Base-by-base conservation (phyloP, 192 early-diverging fungal species). In the Backusella circina region DNA sequence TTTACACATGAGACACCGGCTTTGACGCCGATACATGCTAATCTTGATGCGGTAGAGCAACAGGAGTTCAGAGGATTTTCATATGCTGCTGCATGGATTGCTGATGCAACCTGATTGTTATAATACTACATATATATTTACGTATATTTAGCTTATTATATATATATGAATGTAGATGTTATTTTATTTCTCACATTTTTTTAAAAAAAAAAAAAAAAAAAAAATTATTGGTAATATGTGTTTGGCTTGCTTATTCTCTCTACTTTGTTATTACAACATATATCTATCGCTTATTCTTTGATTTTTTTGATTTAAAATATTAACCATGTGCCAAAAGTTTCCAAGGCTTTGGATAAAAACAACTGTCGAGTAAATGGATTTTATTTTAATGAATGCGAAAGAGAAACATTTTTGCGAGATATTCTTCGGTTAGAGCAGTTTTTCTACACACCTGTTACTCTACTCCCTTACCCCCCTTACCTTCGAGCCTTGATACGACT, bases 1-100 rank as follows among this genome's bases (percentile, higher is more conserved):
- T 98, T 98, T 79, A 98, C 97, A 5, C 86, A 87, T 31, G 95
- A 98, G 86, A 85, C 84, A 51, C 93, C 97, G 1, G 91, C 93
- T 0, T 80, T 98, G 75, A 98, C 97, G 3, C 97, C 96, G 0
- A 89, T 91, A 31, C 92, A 95, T 73, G 92, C 93, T 61, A 91
- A 93, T 15, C 85, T 98, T 26, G 89, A 91, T 39, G 86, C 86
- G 21, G 88, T 87, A 6, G 94, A 98, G 82, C 97, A 98, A 83
- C 92, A 91, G 72, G 90, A 94, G 75, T 98, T 98, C 81, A 73
- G 86, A 39, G 93, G 91, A 44, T 98, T 98, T 82, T 93, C 93
- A n/a, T 97, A 95, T 77, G 88, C 93, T 6, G 88, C 93, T 37
- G 90, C 91, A 2, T 98, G 95, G 96, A 91, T 85, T 26, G 23